phyloP scores from a whole-genome alignment of 148 eudicot genomes.

The Silene uniflora region DNA sequence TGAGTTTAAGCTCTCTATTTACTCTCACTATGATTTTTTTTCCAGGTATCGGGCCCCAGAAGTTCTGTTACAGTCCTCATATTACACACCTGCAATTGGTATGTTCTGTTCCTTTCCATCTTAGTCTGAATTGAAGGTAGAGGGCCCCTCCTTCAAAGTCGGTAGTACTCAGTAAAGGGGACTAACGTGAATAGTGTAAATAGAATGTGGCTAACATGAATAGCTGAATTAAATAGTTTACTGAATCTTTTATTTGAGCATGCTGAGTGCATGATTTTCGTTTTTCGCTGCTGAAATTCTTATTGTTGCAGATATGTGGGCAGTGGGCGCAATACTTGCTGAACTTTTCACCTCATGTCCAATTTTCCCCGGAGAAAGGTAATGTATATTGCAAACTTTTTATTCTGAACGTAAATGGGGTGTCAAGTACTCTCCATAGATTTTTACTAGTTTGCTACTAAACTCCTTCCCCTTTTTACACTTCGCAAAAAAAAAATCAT shows the following conservation, averaged over 20 bases:
- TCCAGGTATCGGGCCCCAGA: conserved; percentile 98
- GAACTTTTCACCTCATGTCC: conserved; percentile 81
- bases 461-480: neutral
- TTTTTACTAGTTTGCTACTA: neutral
- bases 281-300: conserved; percentile 13
- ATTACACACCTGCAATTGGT: conserved; percentile 92
- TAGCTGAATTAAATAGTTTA: no score
- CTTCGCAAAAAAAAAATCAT: neutral
- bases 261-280: neutral
- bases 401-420: neutral
- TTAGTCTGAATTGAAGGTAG: neutral
- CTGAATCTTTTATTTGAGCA: neutral
- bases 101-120: conserved; percentile 15
- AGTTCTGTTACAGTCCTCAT: conserved; percentile 70
- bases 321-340: conserved; percentile 92
- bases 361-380: conserved; percentile 95
- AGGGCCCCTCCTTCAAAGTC: neutral
- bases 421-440: neutral
- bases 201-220: neutral
- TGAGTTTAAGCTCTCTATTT: neutral
- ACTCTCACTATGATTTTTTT: conserved; percentile 14
- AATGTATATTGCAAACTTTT: conserved; percentile 11
- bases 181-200: neutral
- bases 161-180: neutral
- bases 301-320: conserved; percentile 87